Evolutionary conservation across 805 yeast genomes (phyloP), one percentile per base, ranked within the genome.

Genomic region (Candida hungchunana): DNA sequence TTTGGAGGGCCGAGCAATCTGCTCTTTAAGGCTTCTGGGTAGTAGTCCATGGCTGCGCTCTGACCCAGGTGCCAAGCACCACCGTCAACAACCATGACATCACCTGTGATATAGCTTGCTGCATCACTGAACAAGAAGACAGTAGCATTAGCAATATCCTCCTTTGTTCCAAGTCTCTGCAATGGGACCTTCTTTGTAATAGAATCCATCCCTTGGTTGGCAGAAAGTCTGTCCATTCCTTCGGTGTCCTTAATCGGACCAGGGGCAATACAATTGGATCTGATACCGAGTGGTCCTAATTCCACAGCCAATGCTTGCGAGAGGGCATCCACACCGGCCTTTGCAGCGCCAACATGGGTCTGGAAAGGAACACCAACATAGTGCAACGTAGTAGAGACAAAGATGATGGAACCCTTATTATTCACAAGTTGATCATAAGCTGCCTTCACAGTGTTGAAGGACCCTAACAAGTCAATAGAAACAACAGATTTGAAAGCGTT

Each of bases 261-360:
- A 0, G 97, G 97, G 3, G 96, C 96, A 48, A 89, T 74, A 52
- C 84, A 77, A 58, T 90, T 89, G 30, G 79, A 73, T 38, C 93
- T 73, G 29, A 89, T 72, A 5, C 97, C 97, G 37, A 85, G 56
- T 2, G 96, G 95, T 1, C 97, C 97, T 36, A 86, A 67, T 61
- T 89, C 97, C 6, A 88, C 93, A 2, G 96, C 95, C 40, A 89
- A 62, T 2, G 88, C 81, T 46, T 82, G 79, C 18, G 86, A 77
- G 24, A 89, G 66, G 4, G 96, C 94, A 58, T 90, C 97, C 27
- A 90, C 72, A 18, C 96, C 97, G 1, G 97, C 96, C 62, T 90
- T 90, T 3, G 97, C 97, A 0, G 97, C 96, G 6, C 89, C 82
- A 4, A 88, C 96, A 53, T 90, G 97, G 6, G 78, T 52, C 62